Base-by-base conservation (phyloP, 2,329 filamentous ascomycete genomes). In the Colletotrichum sidae region DNA sequence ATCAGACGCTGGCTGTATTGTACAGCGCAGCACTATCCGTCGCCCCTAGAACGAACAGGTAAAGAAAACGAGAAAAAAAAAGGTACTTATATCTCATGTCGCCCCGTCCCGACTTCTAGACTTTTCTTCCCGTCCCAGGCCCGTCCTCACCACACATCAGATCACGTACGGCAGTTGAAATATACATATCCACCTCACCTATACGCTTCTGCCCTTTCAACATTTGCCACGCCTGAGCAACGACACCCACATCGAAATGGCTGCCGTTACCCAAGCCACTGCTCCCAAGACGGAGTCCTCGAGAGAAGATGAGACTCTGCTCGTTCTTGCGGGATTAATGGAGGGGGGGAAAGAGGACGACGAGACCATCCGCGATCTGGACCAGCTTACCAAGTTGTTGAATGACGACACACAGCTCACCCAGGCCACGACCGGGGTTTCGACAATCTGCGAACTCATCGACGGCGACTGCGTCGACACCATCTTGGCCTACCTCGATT, bases 251-350 rank as follows among this genome's bases (percentile, higher is more conserved):
- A 39, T 13, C 68, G 44, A 25, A 65, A 80, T 81, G 79, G 74
- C 75, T 67, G 72, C 73, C 35, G 72, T 74, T 53, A 74, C 72
- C 56, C 75, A 77, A 53, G 70, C 74, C 42, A 70, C 69, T 41
- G 72, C 74, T 47, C 72, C 75, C 42, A 74, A 68, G 41, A 53
- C 69, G 60, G 64, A 68, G 54, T 64, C 73, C 42, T 77, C 77
- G 71, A 53, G 86, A 79, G 79, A 86, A 70, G 90, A 92, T 73
- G 83, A 90, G 72, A 90, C 91, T 60, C 87, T 91, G 72, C 87
- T 97, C 62, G 89, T 95, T 70, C 88, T 97, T 70, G 94, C 94
- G 33, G 91, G 92, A 72, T 83, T 97, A 71, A 96, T 97, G 90
- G 93, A 96, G 75, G 93, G 93, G 49, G 94, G 93, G 57, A 88